These are phyloP conservation scores for Cryomyces minteri DNA, from an alignment of 495 filamentous ascomycete genomes.

Conservation along the genomic window DNA sequence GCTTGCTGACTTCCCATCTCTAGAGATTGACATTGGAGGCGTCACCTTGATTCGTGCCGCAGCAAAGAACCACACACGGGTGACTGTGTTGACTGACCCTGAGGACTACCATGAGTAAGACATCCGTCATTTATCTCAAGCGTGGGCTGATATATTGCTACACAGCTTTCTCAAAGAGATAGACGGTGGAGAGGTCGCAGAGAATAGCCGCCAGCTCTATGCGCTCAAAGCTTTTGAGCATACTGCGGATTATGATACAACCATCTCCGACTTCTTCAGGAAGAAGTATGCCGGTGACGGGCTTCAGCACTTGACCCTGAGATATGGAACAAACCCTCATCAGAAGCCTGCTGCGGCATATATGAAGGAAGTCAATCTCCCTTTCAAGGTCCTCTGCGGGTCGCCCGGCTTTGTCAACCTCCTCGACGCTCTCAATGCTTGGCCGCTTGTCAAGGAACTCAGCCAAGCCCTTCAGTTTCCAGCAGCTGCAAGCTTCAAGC, in stretches of 20 bases:
- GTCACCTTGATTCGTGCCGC: conserved; percentile 92
- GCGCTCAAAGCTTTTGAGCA: conserved; percentile 96
- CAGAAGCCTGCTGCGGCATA: conserved; percentile 88
- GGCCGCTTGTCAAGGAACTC: conserved; percentile 92
- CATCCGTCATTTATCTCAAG: no score
- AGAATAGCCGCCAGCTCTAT: conserved; percentile 64
- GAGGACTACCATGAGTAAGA: conserved; percentile 57
- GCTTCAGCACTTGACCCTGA: conserved; percentile 61
- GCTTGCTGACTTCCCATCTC: not conserved
- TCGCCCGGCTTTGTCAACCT: conserved; percentile 77
- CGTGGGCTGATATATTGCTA: no score
- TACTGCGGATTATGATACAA: conserved; percentile 86
- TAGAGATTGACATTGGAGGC: conserved; percentile 75
- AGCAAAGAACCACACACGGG: conserved; percentile 90
- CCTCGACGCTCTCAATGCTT: conserved; percentile 90
- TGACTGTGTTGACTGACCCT: conserved; percentile 89
- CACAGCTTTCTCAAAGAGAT: conserved; percentile 65
- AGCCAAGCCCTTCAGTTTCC: conserved; percentile 70
- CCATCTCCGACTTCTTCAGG: conserved; percentile 94
- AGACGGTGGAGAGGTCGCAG: conserved; percentile 61
- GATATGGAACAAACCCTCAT: conserved; percentile 94
- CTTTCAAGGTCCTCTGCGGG: conserved; percentile 93
- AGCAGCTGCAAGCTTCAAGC: conserved; percentile 98
- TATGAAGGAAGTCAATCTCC: conserved; percentile 48
- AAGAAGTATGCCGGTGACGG: conserved; percentile 85